Conservation (phyloP, 331 rosid species). For the Pyrus hybrid region DNA sequence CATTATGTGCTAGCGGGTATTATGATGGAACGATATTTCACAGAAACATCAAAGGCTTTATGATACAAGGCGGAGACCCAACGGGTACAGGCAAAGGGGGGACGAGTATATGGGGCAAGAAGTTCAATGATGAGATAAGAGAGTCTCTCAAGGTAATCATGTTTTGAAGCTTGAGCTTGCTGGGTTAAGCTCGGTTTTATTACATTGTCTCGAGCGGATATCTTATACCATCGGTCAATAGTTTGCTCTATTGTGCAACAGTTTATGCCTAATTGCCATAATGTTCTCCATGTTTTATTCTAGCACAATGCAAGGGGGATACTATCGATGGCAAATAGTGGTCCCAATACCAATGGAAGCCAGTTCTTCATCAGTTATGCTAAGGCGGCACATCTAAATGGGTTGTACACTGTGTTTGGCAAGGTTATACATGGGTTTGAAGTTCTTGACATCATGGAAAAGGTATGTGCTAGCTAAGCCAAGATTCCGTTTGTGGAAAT, state of each 20-base stretch:
- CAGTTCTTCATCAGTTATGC: conserved; percentile 78
- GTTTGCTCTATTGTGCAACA: background rate
- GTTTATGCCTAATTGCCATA: background rate
- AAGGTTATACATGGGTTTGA: conserved; percentile 94
- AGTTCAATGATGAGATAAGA: conserved; percentile 87
- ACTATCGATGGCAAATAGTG: conserved; percentile 87
- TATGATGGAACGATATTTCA: conserved; percentile 95
- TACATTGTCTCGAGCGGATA: background rate
- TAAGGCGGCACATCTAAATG: conserved; percentile 89
- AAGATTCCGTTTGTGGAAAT: background rate
- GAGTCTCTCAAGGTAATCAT: conserved; percentile 76
- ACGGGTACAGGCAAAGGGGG: conserved; percentile 97
- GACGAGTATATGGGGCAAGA: conserved; percentile 92
- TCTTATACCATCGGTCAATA: background rate
- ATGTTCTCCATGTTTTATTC: background rate
- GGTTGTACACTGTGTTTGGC: conserved; percentile 78
- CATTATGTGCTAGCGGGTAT: conserved; percentile 72
- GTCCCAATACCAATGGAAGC: conserved; percentile 92
- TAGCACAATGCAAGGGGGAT: conserved; percentile 97
- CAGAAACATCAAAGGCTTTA: conserved; percentile 93
- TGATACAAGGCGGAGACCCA: conserved; percentile 99
- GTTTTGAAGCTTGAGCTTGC: background rate
- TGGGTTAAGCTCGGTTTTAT: background rate
- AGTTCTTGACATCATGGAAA: conserved; percentile 96
- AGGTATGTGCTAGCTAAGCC: conserved; percentile 38